A percentile compares a stretch with the other conserved stretches of the same genome.
Evolutionary conservation across 1,139 yeast species (phyloP).

Genomic region (Geotrichum reessii): DNA sequence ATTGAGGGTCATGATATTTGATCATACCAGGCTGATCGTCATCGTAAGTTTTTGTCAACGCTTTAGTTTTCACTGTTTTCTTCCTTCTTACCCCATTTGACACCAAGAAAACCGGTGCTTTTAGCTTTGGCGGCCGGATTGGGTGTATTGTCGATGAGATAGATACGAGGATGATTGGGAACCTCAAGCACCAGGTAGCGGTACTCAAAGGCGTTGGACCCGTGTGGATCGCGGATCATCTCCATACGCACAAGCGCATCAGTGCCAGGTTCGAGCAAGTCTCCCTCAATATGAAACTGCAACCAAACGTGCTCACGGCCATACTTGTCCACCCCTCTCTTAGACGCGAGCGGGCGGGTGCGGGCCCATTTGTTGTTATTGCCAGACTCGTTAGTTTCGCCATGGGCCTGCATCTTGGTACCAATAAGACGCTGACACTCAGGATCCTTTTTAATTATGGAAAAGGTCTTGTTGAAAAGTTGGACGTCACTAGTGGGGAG

Average conservation of each 20-base stretch:
- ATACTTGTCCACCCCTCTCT: constrained; percentile 47
- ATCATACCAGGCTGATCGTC: not conserved
- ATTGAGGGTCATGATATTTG: not conserved
- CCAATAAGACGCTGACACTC: constrained; percentile 54
- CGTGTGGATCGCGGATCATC: constrained; percentile 37
- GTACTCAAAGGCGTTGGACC: constrained; percentile 65
- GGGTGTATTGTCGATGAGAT: constrained; percentile 55
- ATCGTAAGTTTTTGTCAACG: not conserved
- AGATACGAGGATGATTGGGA: constrained; percentile 61
- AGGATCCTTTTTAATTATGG: constrained; percentile 62
- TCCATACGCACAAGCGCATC: constrained; percentile 18
- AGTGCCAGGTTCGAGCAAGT: constrained; percentile 31
- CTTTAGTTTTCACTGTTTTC: not conserved
- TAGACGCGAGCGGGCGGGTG: constrained; percentile 69
- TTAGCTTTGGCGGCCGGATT: constrained; percentile 33
- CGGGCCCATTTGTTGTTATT: constrained; percentile 67
- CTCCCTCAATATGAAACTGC: constrained; percentile 82
- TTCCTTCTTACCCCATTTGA: constrained; percentile 75
- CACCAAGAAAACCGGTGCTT: constrained; percentile 61
- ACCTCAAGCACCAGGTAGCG: constrained; percentile 72
- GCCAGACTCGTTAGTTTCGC: constrained; percentile 50
- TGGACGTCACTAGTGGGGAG: constrained; percentile 90
- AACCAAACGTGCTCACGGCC: constrained; percentile 76
- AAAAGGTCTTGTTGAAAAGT: constrained; percentile 80
- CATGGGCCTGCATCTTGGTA: constrained; percentile 72